Conservation (phyloP, 371 early-diverging fungal genomes). For the Mucor mucedo region DNA sequence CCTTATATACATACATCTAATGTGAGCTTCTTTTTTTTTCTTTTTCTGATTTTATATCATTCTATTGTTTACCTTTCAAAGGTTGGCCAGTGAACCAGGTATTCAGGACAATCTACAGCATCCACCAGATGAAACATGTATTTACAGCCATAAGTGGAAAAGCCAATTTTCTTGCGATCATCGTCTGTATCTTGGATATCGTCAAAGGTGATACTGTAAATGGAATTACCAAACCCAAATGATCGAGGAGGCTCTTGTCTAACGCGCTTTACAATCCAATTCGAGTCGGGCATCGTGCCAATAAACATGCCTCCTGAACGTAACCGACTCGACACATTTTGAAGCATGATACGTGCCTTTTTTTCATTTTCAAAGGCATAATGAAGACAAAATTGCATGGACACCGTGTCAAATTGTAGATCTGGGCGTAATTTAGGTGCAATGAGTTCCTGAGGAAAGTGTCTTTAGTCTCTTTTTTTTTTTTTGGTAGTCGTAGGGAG, state of each 20-base stretch:
- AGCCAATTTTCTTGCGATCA: conserved; percentile 34
- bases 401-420: conserved; percentile 84
- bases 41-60: background rate
- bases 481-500: no score
- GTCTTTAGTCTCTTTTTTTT: background rate
- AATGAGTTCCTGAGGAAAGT: conserved; percentile 48
- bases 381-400: conserved; percentile 97
- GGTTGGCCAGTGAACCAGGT: conserved; percentile 87
- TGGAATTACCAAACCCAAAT: conserved; percentile 80
- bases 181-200: conserved; percentile 50
- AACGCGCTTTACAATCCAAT: conserved; percentile 78
- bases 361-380: conserved; percentile 94
- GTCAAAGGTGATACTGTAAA: conserved; percentile 86
- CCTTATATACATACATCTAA: conserved; percentile 34
- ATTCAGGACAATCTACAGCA: conserved; percentile 99
- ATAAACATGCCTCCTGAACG: conserved; percentile 89
- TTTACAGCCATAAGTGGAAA: conserved; percentile 79
- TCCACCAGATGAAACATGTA: conserved; percentile 96
- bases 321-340: conserved; percentile 83
- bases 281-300: conserved; percentile 94
- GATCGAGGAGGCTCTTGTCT: conserved; percentile 34
- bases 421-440: conserved; percentile 59
- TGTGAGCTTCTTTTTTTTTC: background rate
- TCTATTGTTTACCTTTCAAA: conserved; percentile 65
- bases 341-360: conserved; percentile 80